Conservation (phyloP, 192 early-diverging fungal genomes). For the Coemansia sp. region DNA sequence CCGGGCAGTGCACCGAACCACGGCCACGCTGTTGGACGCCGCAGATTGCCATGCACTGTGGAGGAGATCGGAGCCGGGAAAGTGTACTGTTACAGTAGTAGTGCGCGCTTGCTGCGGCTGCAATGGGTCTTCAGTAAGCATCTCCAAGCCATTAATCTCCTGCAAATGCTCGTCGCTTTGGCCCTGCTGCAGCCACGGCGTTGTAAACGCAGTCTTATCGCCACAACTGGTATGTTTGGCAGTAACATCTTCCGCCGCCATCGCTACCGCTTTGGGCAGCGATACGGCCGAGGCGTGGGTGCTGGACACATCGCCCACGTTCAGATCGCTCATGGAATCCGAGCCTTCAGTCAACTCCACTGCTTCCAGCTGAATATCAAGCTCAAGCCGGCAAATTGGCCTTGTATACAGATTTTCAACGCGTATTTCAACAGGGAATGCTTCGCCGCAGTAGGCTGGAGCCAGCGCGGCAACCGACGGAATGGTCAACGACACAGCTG, state of each 20-base stretch:
- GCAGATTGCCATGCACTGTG: conserved; percentile 5
- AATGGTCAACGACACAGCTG: conserved; percentile 6
- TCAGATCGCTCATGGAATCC: conserved; percentile 12
- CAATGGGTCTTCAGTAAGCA: neutral
- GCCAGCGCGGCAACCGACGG: conserved; percentile 17
- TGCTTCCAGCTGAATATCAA: conserved; percentile 14
- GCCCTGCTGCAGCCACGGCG: conserved; percentile 10
- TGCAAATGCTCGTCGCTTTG: neutral
- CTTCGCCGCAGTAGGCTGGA: conserved; percentile 38
- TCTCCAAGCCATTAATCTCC: neutral
- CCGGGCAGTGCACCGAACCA: neutral
- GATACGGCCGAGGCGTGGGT: neutral
- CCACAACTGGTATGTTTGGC: neutral
- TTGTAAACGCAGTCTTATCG: neutral
- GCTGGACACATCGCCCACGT: neutral
- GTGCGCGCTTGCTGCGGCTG: conserved; percentile 9
- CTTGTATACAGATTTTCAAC: conserved; percentile 21
- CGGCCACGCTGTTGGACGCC: neutral
- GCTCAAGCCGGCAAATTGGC: neutral
- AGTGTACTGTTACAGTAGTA: conserved; percentile 24
- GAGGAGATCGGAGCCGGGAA: conserved; percentile 8
- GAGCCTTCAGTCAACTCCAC: neutral
- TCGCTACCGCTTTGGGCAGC: neutral
- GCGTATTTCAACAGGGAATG: conserved; percentile 27
- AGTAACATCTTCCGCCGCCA: neutral